Evolutionary conservation across 371 early-diverging fungal species (phyloP).

Genomic region (Actinomortierella ambigua): DNA sequence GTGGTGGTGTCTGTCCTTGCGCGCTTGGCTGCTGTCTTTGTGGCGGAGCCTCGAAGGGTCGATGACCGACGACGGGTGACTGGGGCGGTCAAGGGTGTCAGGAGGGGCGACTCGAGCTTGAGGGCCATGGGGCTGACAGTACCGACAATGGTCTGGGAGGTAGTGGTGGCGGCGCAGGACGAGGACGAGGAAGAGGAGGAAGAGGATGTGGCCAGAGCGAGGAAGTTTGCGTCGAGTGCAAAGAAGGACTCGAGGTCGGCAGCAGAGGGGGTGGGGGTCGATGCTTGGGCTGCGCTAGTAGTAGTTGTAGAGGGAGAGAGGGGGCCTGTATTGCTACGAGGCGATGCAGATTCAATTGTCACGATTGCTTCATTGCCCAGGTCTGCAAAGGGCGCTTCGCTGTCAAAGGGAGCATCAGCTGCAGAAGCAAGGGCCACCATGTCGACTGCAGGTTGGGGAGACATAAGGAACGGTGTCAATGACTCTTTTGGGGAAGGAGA

Average conservation of each 20-base stretch:
- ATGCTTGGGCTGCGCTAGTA: conserved; percentile 9
- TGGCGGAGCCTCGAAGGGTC: conserved; percentile 10
- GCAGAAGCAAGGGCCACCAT: conserved; percentile 51
- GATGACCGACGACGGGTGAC: neutral
- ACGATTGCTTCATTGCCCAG: conserved; percentile 48
- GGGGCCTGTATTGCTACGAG: conserved; percentile 6
- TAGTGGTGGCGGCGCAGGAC: conserved; percentile 4
- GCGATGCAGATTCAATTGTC: conserved; percentile 47
- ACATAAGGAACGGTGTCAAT: too few species aligned
- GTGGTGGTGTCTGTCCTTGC: conserved; percentile 1
- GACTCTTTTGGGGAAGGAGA: too few species aligned
- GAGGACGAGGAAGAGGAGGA: conserved; percentile 11
- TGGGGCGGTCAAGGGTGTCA: conserved; percentile 10
- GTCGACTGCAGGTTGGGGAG: conserved; percentile 5
- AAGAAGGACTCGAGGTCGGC: conserved; percentile 13
- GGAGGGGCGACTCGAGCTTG: conserved; percentile 41
- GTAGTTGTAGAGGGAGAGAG: conserved; percentile 4
- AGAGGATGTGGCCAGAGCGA: conserved; percentile 24
- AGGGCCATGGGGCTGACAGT: conserved; percentile 39
- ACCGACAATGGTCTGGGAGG: conserved; percentile 14
- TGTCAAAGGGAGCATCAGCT: conserved; percentile 48
- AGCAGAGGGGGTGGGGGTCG: conserved; percentile 9
- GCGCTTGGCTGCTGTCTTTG: conserved; percentile 2
- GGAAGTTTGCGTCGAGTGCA: conserved; percentile 29
- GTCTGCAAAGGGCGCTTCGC: conserved; percentile 49